Base-by-base conservation (phyloP, 768 basidiomycete genomes). In the Tricholoma hemisulphureum region DNA sequence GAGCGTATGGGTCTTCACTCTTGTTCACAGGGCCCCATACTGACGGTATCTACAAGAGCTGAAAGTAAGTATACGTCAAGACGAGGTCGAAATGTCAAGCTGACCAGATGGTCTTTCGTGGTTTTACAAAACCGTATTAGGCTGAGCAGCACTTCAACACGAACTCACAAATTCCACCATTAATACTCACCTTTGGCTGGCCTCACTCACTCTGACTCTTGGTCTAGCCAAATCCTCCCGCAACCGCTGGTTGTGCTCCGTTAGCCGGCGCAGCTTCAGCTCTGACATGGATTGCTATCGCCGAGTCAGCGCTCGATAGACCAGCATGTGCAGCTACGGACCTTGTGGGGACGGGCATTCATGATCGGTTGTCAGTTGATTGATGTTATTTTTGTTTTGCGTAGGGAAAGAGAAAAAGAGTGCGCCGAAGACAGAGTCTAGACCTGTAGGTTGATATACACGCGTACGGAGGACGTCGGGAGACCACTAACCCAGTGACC, bases 1-100 rank as follows among this genome's bases (percentile, higher is more conserved):
- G 89, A 55, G 91, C 90, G 72, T 94, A 98, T 37, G 95, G 95
- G 70, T 98, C 95, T 72, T 95, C 91, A 65, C 83, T 85, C 77
- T 92, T 93, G 65, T 83, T 85, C 28, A 95, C 83, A 14, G 91
- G 88, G 18, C 95, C 95, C 95, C 95, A 98, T 53, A 98, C 90
- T 31, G 90, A 93, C 14, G 95, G 94, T 52, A 95, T 85, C 92
- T 95, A 41, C 24, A 49, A 29, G 16, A 49, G 10, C 11, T 6
- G 16, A 16, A 9, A 2, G 13, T 16, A 28, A 4, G n/a, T n/a
- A 26, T 28, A 9, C n/a, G n/a, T n/a, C 2, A 14, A 5, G 26
- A 39, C n/a, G 45, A 57, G 55, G 45, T 53, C 53, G 57, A 53
- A 45, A 37, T 10, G 8, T 28, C n/a, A 34, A n/a, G 81, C 88